Base-by-base conservation (phyloP, 805 yeast species). In the Maudiozyma serrabonitensis region DNA sequence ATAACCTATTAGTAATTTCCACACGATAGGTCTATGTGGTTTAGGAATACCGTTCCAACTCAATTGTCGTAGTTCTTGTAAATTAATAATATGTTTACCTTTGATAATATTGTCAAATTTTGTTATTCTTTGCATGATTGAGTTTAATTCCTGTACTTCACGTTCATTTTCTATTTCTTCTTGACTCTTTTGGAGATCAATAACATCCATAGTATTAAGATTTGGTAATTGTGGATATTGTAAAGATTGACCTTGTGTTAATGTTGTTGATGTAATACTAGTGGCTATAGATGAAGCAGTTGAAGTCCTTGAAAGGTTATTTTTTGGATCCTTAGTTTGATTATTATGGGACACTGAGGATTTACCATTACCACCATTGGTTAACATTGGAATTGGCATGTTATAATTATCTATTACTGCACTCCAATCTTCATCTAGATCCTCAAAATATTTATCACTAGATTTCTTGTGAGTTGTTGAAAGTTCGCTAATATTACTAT, bases 11-110 rank as follows among this genome's bases (percentile, higher is more conserved):
- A 93, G 66, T 16, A 90, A 69, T 68, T 88, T 95, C 99, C 99
- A 93, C 12, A 86, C 80, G 40, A 83, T 68, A 0, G 97, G 86
- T 51, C 98, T 73, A 50, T 89, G 73, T 50, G 81, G 82, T 12
- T 76, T 69, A 0, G 99, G 98, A 6, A 93, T 79, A 1, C 99
- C 99, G 58, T 90, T 85, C 98, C 99, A 93, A 16, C 96, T 78
- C 46, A 89, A 74, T 61, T 84, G 81, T 53, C 87, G 76, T 48
- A 93, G 72, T 46, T 82, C 89, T 45, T 73, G 75, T 51, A 87
- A 64, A 55, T 87, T 86, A 37, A 90, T 80, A n/a, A 71, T 69
- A 48, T 74, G 74, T 25, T 67, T 68, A 6, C 71, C 68, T 38
- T 71, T 72, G 34, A 91, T 66, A 3, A 87, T 73, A 31, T 73